These are phyloP conservation scores for Lactuca saligna DNA, from an alignment of 129 eudicot genomes.

Conservation along the genomic window DNA sequence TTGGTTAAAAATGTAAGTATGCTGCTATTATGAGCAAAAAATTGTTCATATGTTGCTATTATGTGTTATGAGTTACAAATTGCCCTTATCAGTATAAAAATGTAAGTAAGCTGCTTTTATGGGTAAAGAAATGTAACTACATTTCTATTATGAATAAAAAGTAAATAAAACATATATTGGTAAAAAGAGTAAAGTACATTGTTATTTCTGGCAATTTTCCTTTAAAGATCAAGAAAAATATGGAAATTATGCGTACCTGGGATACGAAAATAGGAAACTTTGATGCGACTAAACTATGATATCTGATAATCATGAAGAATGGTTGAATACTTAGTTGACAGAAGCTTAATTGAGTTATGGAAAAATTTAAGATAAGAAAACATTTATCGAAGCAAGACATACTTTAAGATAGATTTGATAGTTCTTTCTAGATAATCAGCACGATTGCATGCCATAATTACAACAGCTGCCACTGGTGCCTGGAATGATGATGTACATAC, in stretches of 20 bases:
- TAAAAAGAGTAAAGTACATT: too few species aligned
- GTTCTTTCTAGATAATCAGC: slow-evolving; percentile 97
- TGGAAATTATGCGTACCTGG: slow-evolving; percentile 49
- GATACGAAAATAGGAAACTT: slow-evolving; percentile 89
- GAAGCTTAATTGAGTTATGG: slow-evolving; percentile 1
- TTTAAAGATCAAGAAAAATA: too few species aligned
- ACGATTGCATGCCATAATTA: slow-evolving; percentile 97
- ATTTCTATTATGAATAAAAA: too few species aligned
- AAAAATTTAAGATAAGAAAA: background rate
- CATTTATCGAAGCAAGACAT: slow-evolving; percentile 23
- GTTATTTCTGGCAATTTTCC: too few species aligned
- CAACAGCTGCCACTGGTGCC: slow-evolving; percentile 97
- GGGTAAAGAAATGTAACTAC: too few species aligned
- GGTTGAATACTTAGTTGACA: slow-evolving; percentile 15
- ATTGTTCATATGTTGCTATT: too few species aligned
- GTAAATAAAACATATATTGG: too few species aligned
- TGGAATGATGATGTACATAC: background rate
- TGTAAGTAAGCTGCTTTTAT: too few species aligned
- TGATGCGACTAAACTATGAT: slow-evolving; percentile 69
- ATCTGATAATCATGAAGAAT: slow-evolving; percentile 42
- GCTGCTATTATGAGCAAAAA: too few species aligned
- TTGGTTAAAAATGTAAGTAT: too few species aligned
- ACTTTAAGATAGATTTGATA: slow-evolving; percentile 83
- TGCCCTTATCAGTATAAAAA: too few species aligned
- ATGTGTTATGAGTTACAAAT: too few species aligned